phyloP scores from a whole-genome alignment of 164 flowering plant genomes.

The Vitis cinerea region DNA sequence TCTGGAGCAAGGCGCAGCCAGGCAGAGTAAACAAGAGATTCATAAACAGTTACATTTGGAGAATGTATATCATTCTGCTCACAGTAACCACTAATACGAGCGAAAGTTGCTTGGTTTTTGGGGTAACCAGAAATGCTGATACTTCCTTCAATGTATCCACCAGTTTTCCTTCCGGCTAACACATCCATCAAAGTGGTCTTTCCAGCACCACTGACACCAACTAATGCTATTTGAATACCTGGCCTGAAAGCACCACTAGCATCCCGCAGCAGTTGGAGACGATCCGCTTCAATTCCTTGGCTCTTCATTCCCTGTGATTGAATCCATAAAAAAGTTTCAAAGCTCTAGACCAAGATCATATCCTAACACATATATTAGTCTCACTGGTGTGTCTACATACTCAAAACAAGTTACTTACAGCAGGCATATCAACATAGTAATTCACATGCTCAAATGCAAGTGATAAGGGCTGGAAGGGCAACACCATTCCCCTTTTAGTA shows the following conservation, averaged over 20 bases:
- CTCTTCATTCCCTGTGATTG: conserved; percentile 27
- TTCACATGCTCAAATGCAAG: conserved; percentile 38
- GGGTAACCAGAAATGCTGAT: conserved; percentile 33
- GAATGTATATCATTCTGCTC: conserved; percentile 33
- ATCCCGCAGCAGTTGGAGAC: conserved; percentile 23
- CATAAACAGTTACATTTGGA: conserved; percentile 30
- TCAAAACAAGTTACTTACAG: conserved; percentile 24
- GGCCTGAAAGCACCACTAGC: conserved; percentile 36
- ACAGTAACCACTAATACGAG: conserved; percentile 32
- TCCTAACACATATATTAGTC: neutral
- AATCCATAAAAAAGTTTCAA: neutral
- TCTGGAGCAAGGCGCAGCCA: conserved; percentile 35
- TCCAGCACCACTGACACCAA: conserved; percentile 41
- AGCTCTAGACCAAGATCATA: neutral
- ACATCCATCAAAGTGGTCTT: conserved; percentile 40
- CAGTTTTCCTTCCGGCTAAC: conserved; percentile 31
- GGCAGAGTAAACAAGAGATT: conserved; percentile 32
- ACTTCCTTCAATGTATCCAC: conserved; percentile 31
- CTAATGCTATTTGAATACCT: conserved; percentile 31
- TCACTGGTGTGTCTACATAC: neutral
- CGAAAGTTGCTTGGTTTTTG: conserved; percentile 35
- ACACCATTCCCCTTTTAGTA: conserved; percentile 47
- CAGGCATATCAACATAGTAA: conserved; percentile 53
- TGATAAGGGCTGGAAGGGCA: conserved; percentile 42
- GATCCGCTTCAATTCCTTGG: conserved; percentile 29